Evolutionary conservation across 164 flowering plant species (phyloP).

Genomic region (Amborella trichopoda): DNA sequence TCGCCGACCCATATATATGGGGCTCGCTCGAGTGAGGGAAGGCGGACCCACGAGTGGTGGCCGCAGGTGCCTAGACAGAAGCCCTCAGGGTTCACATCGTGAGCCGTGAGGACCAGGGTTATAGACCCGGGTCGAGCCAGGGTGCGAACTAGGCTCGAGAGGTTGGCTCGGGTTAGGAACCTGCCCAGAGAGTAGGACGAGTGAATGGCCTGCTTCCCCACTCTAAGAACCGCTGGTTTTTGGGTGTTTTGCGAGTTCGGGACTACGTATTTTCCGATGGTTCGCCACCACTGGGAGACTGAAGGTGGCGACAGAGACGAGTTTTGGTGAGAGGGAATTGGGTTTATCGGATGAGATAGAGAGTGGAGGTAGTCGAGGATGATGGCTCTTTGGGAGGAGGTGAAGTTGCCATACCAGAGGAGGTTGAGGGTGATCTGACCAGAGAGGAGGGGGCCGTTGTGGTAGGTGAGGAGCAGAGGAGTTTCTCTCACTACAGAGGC

Average conservation of each 20-base stretch:
- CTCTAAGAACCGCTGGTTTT: neutral
- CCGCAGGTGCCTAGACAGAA: slow-evolving; percentile 11
- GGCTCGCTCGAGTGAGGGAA: slow-evolving; percentile 2
- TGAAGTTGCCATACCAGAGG: slow-evolving; percentile 68
- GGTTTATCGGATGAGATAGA: no score
- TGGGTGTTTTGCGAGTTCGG: slow-evolving; percentile 11
- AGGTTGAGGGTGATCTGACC: slow-evolving; percentile 50
- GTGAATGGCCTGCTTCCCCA: slow-evolving; percentile 3
- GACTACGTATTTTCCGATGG: slow-evolving; percentile 14
- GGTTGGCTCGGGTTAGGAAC: slow-evolving; percentile 3
- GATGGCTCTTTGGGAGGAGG: slow-evolving; percentile 47
- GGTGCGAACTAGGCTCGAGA: neutral
- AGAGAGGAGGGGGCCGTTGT: slow-evolving; percentile 53
- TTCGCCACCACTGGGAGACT: slow-evolving; percentile 22
- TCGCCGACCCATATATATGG: slow-evolving; percentile 14
- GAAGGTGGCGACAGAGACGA: slow-evolving; percentile 8
- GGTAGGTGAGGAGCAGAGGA: slow-evolving; percentile 33
- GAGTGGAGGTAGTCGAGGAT: slow-evolving; percentile 47
- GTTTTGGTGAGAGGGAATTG: slow-evolving; percentile 12
- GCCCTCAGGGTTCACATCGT: slow-evolving; percentile 10
- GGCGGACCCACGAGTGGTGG: slow-evolving; percentile 5
- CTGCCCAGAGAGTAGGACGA: slow-evolving; percentile 3
- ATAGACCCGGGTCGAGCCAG: slow-evolving; percentile 9
- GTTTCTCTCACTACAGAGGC: no score
- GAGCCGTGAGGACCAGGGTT: slow-evolving; percentile 3